A percentile compares a stretch with the other conserved stretches of the same genome.
phyloP scores from a whole-genome alignment of 2,329 filamentous ascomycete genomes.

The Trichoderma pleuroti region DNA sequence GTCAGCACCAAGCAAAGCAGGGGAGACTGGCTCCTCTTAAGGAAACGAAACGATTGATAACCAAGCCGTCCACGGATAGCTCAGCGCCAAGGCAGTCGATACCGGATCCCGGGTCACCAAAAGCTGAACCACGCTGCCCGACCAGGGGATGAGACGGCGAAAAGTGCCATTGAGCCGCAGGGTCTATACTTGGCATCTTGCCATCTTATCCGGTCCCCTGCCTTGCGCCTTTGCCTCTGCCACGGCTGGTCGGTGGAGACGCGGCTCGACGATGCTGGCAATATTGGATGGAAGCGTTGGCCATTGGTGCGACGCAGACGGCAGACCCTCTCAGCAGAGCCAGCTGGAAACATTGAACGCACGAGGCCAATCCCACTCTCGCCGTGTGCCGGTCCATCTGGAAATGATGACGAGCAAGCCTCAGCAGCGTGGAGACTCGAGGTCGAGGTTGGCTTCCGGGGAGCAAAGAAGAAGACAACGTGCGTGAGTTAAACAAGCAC shows the following conservation, averaged over 20 bases:
- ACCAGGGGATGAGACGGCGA: neutral
- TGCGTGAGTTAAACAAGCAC: neutral
- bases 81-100: neutral
- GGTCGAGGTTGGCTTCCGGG: neutral
- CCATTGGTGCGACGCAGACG: constrained; percentile 1
- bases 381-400: neutral
- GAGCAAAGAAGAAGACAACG: neutral
- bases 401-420: neutral
- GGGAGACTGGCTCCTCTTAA: neutral
- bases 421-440: neutral
- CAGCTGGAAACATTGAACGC: neutral
- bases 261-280: neutral
- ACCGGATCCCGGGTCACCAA: neutral
- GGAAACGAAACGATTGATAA: neutral
- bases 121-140: neutral
- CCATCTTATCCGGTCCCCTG: neutral
- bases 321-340: neutral
- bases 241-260: neutral
- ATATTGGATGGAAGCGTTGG: neutral
- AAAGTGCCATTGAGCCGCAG: neutral
- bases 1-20: neutral
- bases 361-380: neutral
- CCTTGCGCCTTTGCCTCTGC: neutral
- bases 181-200: neutral
- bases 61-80: neutral